Conservation (phyloP, 768 basidiomycete species). For the Amanita thiersii region DNA sequence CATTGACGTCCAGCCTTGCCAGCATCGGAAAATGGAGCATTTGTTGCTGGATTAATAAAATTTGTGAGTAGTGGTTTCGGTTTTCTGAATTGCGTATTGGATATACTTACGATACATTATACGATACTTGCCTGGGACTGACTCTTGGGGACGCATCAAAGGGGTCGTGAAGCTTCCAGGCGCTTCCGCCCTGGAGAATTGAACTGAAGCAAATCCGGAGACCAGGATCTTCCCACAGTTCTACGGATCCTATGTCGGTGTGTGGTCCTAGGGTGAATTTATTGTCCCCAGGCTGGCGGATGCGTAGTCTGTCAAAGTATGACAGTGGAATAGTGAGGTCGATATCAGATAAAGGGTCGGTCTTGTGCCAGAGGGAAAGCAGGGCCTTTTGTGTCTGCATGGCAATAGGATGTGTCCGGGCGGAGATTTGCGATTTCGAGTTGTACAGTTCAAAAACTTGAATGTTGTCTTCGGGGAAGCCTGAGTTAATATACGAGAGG, state of each 20-base stretch:
- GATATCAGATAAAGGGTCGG: slow-evolving; percentile 32
- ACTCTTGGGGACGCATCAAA: slow-evolving; percentile 41
- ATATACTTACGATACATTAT: slow-evolving; percentile 42
- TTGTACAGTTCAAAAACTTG: slow-evolving; percentile 76
- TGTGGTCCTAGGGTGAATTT: slow-evolving; percentile 64
- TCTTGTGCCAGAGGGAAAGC: slow-evolving; percentile 51
- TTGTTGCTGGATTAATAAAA: slow-evolving; percentile 27
- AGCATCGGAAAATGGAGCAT: slow-evolving; percentile 49
- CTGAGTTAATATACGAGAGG: slow-evolving; percentile 21
- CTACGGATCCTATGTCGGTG: slow-evolving; percentile 40
- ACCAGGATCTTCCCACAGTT: slow-evolving; percentile 47
- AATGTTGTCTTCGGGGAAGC: slow-evolving; percentile 58
- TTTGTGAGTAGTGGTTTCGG: slow-evolving; percentile 5
- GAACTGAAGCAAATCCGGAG: slow-evolving; percentile 31
- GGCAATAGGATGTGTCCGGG: slow-evolving; percentile 56
- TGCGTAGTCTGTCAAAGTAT: slow-evolving; percentile 71
- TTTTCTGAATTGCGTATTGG: neutral
- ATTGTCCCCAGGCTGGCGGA: slow-evolving; percentile 63
- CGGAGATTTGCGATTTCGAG: slow-evolving; percentile 51
- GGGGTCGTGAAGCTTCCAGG: slow-evolving; percentile 42
- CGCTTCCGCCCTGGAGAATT: slow-evolving; percentile 34
- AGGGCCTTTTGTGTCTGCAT: slow-evolving; percentile 51
- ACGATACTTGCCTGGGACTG: slow-evolving; percentile 51
- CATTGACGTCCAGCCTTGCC: slow-evolving; percentile 50
- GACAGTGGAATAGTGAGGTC: slow-evolving; percentile 53